Evolutionary conservation across 495 filamentous ascomycete genomes (phyloP).

Genomic region (Parathielavia appendiculata): DNA sequence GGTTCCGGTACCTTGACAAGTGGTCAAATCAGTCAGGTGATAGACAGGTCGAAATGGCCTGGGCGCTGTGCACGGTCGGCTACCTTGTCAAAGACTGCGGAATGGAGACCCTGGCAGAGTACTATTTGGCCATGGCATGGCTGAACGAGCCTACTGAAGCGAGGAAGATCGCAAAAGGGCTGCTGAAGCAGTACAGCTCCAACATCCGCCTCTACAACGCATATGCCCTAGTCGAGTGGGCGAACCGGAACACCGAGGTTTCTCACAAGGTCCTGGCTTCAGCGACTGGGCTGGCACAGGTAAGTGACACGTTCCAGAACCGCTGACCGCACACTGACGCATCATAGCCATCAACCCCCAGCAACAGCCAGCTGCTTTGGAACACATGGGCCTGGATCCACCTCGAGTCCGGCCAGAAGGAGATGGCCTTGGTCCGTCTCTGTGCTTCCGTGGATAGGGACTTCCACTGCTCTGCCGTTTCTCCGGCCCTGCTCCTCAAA

Average conservation of each 20-base stretch:
- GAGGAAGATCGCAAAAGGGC: constrained; percentile 64
- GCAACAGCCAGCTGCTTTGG: constrained; percentile 56
- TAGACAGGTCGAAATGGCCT: constrained; percentile 38
- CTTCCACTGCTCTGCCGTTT: constrained; percentile 16
- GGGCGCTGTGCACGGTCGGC: constrained; percentile 51
- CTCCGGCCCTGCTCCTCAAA: constrained; percentile 49
- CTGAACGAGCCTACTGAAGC: constrained; percentile 50
- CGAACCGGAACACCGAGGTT: constrained; percentile 47
- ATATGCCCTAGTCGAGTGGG: constrained; percentile 68
- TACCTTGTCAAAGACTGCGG: constrained; percentile 43
- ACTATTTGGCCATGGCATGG: constrained; percentile 65
- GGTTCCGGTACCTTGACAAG: constrained; percentile 37
- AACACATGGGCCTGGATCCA: constrained; percentile 68
- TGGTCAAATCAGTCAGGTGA: constrained; percentile 13
- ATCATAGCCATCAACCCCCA: constrained; percentile 23
- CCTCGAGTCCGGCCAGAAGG: constrained; percentile 44
- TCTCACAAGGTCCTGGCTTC: constrained; percentile 63
- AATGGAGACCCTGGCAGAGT: constrained; percentile 59
- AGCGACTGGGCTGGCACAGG: constrained; percentile 33
- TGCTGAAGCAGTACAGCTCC: constrained; percentile 62
- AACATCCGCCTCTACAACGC: constrained; percentile 70
- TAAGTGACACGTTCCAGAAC: constrained; percentile 2
- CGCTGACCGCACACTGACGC: not conserved
- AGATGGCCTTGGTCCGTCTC: constrained; percentile 26
- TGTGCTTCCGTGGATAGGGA: constrained; percentile 29